These are phyloP conservation scores for Paramecium sonneborni DNA, from an alignment of 73 alveolate species.

Conservation along the genomic window DNA sequence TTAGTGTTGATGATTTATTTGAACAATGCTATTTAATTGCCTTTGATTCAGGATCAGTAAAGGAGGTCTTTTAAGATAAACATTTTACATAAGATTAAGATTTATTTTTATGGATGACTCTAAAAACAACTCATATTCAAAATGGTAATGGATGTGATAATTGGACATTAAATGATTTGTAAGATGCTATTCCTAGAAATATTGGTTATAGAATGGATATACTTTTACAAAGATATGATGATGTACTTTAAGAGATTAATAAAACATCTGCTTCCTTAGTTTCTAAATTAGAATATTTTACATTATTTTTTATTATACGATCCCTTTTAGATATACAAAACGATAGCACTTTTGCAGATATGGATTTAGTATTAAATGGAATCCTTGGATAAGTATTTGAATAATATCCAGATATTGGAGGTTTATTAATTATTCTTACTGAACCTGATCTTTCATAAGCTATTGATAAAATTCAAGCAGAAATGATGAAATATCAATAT, in stretches of 20 bases:
- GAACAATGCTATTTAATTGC: neutral
- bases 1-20: neutral
- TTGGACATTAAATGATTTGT: neutral
- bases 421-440: neutral
- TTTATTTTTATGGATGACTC: conserved; percentile 13
- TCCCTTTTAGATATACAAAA: neutral
- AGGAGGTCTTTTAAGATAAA: neutral
- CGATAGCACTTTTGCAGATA: neutral
- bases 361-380: neutral
- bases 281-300: neutral
- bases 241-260: neutral
- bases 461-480: neutral
- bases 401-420: conserved; percentile 3
- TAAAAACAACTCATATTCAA: neutral
- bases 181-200: neutral
- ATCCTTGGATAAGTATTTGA: neutral
- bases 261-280: neutral
- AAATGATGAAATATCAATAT: neutral
- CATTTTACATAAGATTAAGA: neutral
- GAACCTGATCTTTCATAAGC: neutral
- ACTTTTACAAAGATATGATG: neutral
- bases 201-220: neutral
- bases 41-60: neutral
- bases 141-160: neutral
- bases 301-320: neutral